Evolutionary conservation across 192 early-diverging fungal genomes (phyloP), one percentile per base, ranked within the genome.

Genomic region (Radiomyces spectabilis): DNA sequence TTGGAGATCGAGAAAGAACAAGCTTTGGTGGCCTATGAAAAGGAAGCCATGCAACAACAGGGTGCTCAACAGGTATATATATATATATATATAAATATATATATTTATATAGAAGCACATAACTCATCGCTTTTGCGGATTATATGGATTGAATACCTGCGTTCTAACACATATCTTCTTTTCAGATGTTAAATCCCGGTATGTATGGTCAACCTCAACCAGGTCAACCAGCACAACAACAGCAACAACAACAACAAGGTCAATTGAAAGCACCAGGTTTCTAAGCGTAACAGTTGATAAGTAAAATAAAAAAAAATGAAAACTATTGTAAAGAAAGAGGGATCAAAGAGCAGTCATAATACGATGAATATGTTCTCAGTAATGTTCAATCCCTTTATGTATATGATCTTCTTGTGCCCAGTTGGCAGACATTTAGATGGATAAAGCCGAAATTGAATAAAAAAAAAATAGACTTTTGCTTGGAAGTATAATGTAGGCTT

Each of bases 1-100:
- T 67, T 91, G 41, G 94, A 94, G 65, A 69, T 90, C 19, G 92
- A 93, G 69, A 82, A 85, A 57, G 94, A 97, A 53, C 80, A 86
- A 61, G 85, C 85, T 57, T 75, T 92, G 63, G 76, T 88, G 59
- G 84, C 86, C 68, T 88, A 88, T 70, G 93, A 93, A 69, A 81
- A 76, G 51, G 82, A 77, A 65, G 59, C 55, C 32, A 63, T 70
- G 73, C 72, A 72, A 53, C 76, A 78, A 55, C 76, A 78, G 50
- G 59, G 55, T 48, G 46, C 59, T 42, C 66, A 68, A 59, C 67
- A 69, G 59, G 67, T 63, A 69, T 59, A 30, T 15, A 2, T 25
- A 6, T 15, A 52, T 38, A 39, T 9, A 52, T 39, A 39, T 40
- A 39, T 40, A 35, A 25, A 25, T 47, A 29, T n/a, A n/a, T 39